These are phyloP conservation scores for Anacardium occidentale DNA, from an alignment of 345 rosid species.

Conservation along the genomic window DNA sequence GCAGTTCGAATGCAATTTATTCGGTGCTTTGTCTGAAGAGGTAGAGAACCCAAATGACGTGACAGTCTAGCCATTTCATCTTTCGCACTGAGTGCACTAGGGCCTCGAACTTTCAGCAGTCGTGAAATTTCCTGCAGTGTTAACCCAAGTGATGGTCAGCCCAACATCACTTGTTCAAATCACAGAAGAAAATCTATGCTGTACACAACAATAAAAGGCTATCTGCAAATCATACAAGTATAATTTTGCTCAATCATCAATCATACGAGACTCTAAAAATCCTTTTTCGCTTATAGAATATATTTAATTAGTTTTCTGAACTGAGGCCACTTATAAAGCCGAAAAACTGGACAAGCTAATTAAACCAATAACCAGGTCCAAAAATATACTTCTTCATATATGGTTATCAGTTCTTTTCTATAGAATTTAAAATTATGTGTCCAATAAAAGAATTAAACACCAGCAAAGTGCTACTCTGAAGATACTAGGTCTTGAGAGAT, in stretches of 20 bases:
- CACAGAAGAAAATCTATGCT: neutral
- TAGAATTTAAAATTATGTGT: neutral
- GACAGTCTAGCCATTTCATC: constrained; percentile 98
- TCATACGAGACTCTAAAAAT: no score
- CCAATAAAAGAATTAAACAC: neutral
- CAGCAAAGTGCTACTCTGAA: neutral
- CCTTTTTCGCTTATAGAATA: no score
- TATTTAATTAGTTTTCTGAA: no score
- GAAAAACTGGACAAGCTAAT: neutral
- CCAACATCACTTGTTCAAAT: neutral
- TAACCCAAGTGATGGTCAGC: constrained; percentile 18
- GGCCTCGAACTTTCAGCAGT: constrained; percentile 85
- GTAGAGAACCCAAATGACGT: constrained; percentile 84
- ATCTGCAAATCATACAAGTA: no score
- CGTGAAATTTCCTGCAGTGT: constrained; percentile 75
- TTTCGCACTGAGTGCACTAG: constrained; percentile 89
- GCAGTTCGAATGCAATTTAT: constrained; percentile 95
- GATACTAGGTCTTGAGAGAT: neutral
- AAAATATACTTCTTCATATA: no score
- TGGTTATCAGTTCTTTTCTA: neutral
- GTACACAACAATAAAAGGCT: neutral
- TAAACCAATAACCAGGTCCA: neutral
- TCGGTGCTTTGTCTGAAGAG: constrained; percentile 88
- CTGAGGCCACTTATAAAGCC: neutral
- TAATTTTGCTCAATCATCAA: no score